Conservation (phyloP, 176 grass and related monocot genomes). For the Cenchrus fungigraminus region DNA sequence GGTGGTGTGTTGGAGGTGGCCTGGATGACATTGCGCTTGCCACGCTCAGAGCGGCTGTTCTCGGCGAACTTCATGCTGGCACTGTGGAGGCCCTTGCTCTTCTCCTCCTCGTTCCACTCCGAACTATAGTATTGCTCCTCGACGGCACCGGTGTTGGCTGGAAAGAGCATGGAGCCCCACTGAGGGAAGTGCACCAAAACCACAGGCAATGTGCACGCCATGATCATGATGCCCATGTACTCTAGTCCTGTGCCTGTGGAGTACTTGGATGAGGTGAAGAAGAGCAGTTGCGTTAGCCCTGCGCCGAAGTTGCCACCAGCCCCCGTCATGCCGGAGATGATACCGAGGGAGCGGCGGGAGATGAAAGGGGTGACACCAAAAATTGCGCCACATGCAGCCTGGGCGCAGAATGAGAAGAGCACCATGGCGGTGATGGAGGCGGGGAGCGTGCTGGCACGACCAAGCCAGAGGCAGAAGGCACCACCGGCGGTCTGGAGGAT, state of each 20-base stretch:
- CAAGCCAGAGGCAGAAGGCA: slow-evolving; percentile 68
- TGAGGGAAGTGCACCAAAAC: slow-evolving; percentile 81
- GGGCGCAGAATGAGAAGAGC: slow-evolving; percentile 79
- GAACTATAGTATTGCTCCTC: slow-evolving; percentile 65
- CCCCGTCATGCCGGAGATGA: slow-evolving; percentile 71
- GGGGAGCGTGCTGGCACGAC: slow-evolving; percentile 49
- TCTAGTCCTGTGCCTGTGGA: slow-evolving; percentile 54
- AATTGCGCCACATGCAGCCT: slow-evolving; percentile 75
- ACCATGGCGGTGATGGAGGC: slow-evolving; percentile 75
- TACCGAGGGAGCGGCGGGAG: slow-evolving; percentile 68
- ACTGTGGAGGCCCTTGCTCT: slow-evolving; percentile 40
- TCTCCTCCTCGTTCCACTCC: slow-evolving; percentile 72
- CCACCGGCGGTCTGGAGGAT: slow-evolving; percentile 82
- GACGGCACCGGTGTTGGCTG: slow-evolving; percentile 33
- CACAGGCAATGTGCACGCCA: slow-evolving; percentile 69
- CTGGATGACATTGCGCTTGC: slow-evolving; percentile 37
- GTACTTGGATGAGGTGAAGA: slow-evolving; percentile 71
- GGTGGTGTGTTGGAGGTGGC: slow-evolving; percentile 48
- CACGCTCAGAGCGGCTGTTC: slow-evolving; percentile 71
- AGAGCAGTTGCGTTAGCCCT: slow-evolving; percentile 83
- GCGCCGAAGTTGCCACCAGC: slow-evolving; percentile 75
- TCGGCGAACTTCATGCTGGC: slow-evolving; percentile 67
- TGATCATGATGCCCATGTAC: slow-evolving; percentile 90
- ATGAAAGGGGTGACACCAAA: slow-evolving; percentile 81
- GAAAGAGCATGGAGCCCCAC: slow-evolving; percentile 84